These are phyloP conservation scores for Biscogniauxia mediterranea DNA, from an alignment of 2,329 filamentous ascomycete species.

Conservation along the genomic window DNA sequence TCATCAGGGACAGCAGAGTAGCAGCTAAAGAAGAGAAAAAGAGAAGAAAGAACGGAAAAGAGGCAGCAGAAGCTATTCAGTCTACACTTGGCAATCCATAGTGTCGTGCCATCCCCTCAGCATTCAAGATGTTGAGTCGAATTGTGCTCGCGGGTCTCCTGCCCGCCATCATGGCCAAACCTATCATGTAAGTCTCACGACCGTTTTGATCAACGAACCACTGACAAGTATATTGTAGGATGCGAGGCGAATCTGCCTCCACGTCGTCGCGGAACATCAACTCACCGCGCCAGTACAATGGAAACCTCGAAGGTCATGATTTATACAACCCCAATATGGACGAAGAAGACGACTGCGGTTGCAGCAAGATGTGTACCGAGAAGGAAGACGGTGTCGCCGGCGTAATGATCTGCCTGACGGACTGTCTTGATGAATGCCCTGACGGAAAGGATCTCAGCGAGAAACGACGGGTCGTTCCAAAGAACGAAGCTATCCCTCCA, in stretches of 20 bases:
- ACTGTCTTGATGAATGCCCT: conserved; percentile 1
- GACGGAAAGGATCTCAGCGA: not conserved
- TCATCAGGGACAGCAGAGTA: conserved; percentile 8
- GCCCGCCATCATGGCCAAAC: conserved; percentile 28
- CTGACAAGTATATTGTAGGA: not conserved
- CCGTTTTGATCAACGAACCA: not conserved
- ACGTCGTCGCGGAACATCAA: no score
- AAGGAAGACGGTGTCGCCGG: conserved; percentile 6
- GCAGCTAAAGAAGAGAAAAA: conserved; percentile 3
- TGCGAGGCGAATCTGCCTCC: not conserved
- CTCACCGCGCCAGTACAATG: not conserved
- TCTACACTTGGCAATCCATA: conserved; percentile 3
- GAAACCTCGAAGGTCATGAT: not conserved
- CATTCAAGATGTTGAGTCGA: conserved; percentile 29
- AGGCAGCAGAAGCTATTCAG: conserved; percentile 1
- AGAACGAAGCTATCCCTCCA: no score
- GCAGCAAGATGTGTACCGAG: conserved; percentile 9
- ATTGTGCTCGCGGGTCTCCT: conserved; percentile 28
- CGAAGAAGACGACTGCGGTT: conserved; percentile 11
- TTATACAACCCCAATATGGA: not conserved
- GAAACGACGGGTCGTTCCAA: not conserved
- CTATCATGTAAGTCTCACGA: conserved; percentile 24
- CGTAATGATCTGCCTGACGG: conserved; percentile 13
- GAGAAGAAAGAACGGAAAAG: not conserved
- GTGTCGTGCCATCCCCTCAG: conserved; percentile 1